A percentile compares a stretch with the other conserved stretches of the same genome.
phyloP scores from a whole-genome alignment of 805 yeast species.

The Cyberlindnera misumaiensis region DNA sequence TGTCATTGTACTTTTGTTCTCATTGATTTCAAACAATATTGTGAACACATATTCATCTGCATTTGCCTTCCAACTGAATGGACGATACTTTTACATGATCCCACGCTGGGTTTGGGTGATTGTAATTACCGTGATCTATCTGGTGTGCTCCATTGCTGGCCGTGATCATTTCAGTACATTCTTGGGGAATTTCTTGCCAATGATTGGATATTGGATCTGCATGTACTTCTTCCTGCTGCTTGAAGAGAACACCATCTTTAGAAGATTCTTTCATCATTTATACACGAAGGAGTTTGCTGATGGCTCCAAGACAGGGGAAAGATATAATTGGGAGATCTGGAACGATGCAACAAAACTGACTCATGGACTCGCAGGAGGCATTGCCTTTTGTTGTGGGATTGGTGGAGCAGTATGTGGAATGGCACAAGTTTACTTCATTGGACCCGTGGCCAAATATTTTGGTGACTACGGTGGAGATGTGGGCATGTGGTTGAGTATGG shows the following conservation, averaged over 20 bases:
- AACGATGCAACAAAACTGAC: slow-evolving; percentile 54
- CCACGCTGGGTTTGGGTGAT: slow-evolving; percentile 79
- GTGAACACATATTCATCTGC: slow-evolving; percentile 79
- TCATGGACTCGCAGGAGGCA: slow-evolving; percentile 62
- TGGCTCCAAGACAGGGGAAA: slow-evolving; percentile 27
- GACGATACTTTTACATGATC: slow-evolving; percentile 42
- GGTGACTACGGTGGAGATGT: slow-evolving; percentile 63
- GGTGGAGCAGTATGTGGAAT: slow-evolving; percentile 83
- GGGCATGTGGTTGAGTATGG: slow-evolving; percentile 77
- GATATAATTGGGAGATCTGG: slow-evolving; percentile 71
- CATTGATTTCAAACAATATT: slow-evolving; percentile 77
- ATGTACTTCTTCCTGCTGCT: slow-evolving; percentile 64
- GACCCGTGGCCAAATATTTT: slow-evolving; percentile 63
- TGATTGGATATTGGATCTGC: slow-evolving; percentile 89
- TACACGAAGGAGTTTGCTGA: slow-evolving; percentile 37
- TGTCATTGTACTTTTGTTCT: slow-evolving; percentile 59
- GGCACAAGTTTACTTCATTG: slow-evolving; percentile 81
- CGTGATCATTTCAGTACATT: slow-evolving; percentile 64
- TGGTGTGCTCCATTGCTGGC: slow-evolving; percentile 74
- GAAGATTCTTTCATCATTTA: slow-evolving; percentile 39
- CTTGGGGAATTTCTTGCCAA: slow-evolving; percentile 75
- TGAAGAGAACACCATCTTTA: slow-evolving; percentile 68
- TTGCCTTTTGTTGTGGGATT: slow-evolving; percentile 62
- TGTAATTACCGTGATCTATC: slow-evolving; percentile 52
- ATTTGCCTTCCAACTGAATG: slow-evolving; percentile 62